These are phyloP conservation scores for Salix arbutifolia DNA, from an alignment of 345 rosid genomes.

Conservation along the genomic window DNA sequence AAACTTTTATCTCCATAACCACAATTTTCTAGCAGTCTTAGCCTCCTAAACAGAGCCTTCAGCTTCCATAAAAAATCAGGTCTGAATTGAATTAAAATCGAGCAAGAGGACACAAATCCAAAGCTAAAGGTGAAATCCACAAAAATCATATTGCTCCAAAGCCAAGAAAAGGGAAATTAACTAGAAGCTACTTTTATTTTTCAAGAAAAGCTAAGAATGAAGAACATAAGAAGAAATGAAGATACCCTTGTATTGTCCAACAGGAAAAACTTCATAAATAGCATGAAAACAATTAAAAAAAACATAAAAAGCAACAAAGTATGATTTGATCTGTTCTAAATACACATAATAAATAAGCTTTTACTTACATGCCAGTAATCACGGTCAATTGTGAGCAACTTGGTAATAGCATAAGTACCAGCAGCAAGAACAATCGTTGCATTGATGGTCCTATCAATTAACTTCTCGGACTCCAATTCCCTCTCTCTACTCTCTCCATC, in stretches of 20 bases:
- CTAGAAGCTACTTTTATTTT: background rate
- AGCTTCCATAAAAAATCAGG: conserved; percentile 4
- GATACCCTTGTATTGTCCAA: background rate
- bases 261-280: background rate
- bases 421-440: conserved; percentile 78
- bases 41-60: background rate
- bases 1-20: background rate
- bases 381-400: conserved; percentile 81
- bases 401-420: conserved; percentile 75
- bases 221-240: background rate
- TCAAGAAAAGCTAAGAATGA: background rate
- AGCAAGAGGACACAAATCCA: background rate
- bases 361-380: conserved; percentile 85
- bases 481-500: conserved; percentile 26
- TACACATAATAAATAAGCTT: background rate
- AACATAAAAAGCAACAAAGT: background rate
- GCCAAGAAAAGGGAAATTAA: background rate
- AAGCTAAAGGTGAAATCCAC: background rate
- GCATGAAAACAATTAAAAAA: background rate
- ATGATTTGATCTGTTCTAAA: background rate
- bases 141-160: background rate
- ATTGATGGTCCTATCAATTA: conserved; percentile 64
- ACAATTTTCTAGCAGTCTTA: background rate
- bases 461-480: conserved; percentile 44
- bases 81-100: background rate